Percentiles rank a stretch among this genome's conserved stretches.
Conservation (phyloP, 2,329 filamentous ascomycete species). For the Arthrobotrys pseudoclavata region DNA sequence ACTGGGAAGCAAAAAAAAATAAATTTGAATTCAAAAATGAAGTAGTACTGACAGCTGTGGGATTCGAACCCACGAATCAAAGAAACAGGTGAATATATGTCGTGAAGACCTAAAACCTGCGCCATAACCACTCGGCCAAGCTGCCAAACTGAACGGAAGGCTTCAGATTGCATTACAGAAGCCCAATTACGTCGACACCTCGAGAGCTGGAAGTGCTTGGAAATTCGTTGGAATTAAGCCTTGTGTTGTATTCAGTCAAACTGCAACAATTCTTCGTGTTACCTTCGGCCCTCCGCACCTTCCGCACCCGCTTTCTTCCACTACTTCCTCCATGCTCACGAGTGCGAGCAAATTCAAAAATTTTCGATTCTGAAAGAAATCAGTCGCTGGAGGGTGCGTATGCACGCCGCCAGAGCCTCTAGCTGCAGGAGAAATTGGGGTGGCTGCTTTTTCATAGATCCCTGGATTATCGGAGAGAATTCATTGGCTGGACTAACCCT, state of each 20-base stretch:
- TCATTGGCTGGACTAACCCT: slow-evolving; percentile 23
- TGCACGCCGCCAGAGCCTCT: slow-evolving; percentile 19
- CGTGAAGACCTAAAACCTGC: slow-evolving; percentile 54
- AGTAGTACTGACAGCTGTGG: slow-evolving; percentile 53
- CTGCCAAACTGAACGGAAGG: slow-evolving; percentile 37
- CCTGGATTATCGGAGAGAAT: slow-evolving; percentile 38
- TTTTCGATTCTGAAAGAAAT: not conserved
- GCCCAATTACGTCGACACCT: not conserved
- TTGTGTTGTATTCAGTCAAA: slow-evolving; percentile 14
- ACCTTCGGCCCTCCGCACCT: not conserved
- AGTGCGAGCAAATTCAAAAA: not conserved
- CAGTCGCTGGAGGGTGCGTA: not conserved
- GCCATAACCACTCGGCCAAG: slow-evolving; percentile 60
- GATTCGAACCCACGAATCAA: slow-evolving; percentile 60
- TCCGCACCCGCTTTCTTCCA: not conserved
- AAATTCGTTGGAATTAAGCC: not conserved
- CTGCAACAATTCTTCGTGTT: slow-evolving; percentile 31
- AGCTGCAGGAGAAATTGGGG: slow-evolving; percentile 26
- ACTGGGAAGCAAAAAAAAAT: not conserved
- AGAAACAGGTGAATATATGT: slow-evolving; percentile 58
- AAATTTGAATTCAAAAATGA: slow-evolving; percentile 23
- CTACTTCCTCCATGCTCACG: not conserved
- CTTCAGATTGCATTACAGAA: slow-evolving; percentile 17
- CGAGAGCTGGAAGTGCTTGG: not conserved
- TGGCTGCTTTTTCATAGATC: slow-evolving; percentile 27